Evolutionary conservation across 768 basidiomycete genomes (phyloP).

Genomic region (Naganishia onofrii): DNA sequence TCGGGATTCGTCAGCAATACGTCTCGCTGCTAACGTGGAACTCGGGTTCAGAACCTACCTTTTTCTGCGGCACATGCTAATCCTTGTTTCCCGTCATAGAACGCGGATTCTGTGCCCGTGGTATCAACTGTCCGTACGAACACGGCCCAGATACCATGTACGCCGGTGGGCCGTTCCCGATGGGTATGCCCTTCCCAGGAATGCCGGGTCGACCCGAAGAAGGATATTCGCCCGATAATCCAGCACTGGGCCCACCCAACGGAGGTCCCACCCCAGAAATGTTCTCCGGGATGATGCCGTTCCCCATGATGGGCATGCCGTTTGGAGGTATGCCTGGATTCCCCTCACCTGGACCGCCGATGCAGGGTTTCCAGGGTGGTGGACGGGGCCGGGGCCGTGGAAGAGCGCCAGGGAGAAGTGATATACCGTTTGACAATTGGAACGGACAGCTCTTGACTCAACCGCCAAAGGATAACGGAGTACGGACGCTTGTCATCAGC

Average conservation of each 20-base stretch:
- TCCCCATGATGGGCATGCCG: slow-evolving; percentile 48
- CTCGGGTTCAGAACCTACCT: too few relatives aligned
- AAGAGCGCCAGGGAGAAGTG: slow-evolving; percentile 34
- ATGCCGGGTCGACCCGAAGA: slow-evolving; percentile 19
- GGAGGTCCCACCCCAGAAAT: slow-evolving; percentile 15
- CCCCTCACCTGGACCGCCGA: slow-evolving; percentile 31
- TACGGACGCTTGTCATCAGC: slow-evolving; percentile 70
- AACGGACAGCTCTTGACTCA: slow-evolving; percentile 34
- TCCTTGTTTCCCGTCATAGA: slow-evolving; percentile 58
- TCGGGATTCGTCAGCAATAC: too few relatives aligned
- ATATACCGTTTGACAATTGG: slow-evolving; percentile 34
- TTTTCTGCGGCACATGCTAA: slow-evolving; percentile 29
- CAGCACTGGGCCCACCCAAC: slow-evolving; percentile 1
- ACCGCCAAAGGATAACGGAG: slow-evolving; percentile 44
- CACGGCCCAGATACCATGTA: slow-evolving; percentile 77
- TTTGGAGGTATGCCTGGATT: slow-evolving; percentile 41
- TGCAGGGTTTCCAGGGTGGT: slow-evolving; percentile 30
- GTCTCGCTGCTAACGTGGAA: too few relatives aligned
- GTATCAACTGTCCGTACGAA: slow-evolving; percentile 83
- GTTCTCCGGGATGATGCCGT: slow-evolving; percentile 10
- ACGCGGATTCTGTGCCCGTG: slow-evolving; percentile 84
- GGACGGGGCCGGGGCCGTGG: slow-evolving; percentile 36
- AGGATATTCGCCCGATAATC: slow-evolving; percentile 28
- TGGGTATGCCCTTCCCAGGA: slow-evolving; percentile 26
- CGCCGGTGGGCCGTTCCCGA: slow-evolving; percentile 22